Conservation (phyloP, 2,329 filamentous ascomycete species). For the Clonostachys byssicola region DNA sequence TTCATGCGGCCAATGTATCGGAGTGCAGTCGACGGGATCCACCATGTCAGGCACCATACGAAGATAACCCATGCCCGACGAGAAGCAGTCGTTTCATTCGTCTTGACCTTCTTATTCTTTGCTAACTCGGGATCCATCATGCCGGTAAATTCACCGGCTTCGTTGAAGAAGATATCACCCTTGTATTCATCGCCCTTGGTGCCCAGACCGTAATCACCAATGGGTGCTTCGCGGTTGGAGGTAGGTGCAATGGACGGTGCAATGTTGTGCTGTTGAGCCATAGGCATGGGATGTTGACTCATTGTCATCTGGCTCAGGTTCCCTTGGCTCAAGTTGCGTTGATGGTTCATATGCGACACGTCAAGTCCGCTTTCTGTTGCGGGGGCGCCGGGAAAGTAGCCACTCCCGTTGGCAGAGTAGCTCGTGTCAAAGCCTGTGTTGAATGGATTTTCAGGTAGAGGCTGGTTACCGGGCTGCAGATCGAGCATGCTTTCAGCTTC, state of each 20-base stretch:
- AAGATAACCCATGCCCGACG: conserved; percentile 77
- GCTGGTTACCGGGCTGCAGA: conserved; percentile 56
- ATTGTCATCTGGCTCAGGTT: conserved; percentile 50
- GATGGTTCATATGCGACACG: conserved; percentile 33
- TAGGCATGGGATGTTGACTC: conserved; percentile 2
- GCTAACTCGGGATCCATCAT: conserved; percentile 74
- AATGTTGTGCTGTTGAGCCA: conserved; percentile 1
- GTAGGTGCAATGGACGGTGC: conserved; percentile 59
- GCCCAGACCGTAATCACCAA: conserved; percentile 87
- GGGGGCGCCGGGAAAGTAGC: conserved; percentile 63
- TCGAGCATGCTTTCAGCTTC: conserved; percentile 96
- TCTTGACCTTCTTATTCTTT: conserved; percentile 71
- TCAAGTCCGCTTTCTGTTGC: conserved; percentile 52
- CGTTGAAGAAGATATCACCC: conserved; percentile 70
- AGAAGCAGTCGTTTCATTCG: conserved; percentile 55
- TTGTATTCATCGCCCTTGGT: conserved; percentile 76
- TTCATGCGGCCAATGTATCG: conserved; percentile 90
- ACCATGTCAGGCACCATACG: conserved; percentile 87
- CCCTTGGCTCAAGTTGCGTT: conserved; percentile 51
- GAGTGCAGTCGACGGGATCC: conserved; percentile 85
- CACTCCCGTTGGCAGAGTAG: conserved; percentile 63
- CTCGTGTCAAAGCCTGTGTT: conserved; percentile 57
- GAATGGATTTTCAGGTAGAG: conserved; percentile 40
- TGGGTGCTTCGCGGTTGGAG: conserved; percentile 44
- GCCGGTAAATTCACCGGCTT: conserved; percentile 63